phyloP scores from a whole-genome alignment of 2,329 filamentous ascomycete species.

The Cladophialophora yegresii region DNA sequence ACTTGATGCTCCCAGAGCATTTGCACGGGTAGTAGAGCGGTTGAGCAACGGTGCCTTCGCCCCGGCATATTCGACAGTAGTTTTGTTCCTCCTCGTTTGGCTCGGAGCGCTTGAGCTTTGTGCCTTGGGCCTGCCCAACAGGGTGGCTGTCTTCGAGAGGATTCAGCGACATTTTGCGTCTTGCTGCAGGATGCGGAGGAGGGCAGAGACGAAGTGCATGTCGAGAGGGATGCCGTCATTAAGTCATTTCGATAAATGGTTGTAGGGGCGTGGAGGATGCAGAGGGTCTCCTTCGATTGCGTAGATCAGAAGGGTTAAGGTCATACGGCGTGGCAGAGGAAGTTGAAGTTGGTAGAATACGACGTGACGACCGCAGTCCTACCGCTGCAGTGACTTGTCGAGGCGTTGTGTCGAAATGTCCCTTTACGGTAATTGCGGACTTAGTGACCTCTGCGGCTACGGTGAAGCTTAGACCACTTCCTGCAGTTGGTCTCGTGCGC shows the following conservation, averaged over 20 bases:
- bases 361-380: not conserved
- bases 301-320: not conserved
- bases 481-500: not conserved
- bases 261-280: not conserved
- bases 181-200: not conserved
- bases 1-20: constrained; percentile 98
- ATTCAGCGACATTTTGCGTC: constrained; percentile 25
- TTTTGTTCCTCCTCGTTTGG: constrained; percentile 57
- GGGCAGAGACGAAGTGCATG: not conserved
- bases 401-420: not conserved
- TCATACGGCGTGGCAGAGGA: not conserved
- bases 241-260: not conserved
- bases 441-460: not conserved
- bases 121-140: constrained; percentile 5
- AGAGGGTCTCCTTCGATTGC: not conserved
- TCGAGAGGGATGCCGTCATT: not conserved
- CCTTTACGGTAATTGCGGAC: too few species aligned
- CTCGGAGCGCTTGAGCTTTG: constrained; percentile 17
- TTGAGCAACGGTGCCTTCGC: constrained; percentile 78
- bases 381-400: not conserved
- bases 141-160: constrained; percentile 20
- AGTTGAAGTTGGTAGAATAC: not conserved
- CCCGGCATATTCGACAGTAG: constrained; percentile 96
- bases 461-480: not conserved
- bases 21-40: constrained; percentile 97